phyloP scores from a whole-genome alignment of 2,329 filamentous ascomycete genomes.

The Ascochyta clinopodiicola region DNA sequence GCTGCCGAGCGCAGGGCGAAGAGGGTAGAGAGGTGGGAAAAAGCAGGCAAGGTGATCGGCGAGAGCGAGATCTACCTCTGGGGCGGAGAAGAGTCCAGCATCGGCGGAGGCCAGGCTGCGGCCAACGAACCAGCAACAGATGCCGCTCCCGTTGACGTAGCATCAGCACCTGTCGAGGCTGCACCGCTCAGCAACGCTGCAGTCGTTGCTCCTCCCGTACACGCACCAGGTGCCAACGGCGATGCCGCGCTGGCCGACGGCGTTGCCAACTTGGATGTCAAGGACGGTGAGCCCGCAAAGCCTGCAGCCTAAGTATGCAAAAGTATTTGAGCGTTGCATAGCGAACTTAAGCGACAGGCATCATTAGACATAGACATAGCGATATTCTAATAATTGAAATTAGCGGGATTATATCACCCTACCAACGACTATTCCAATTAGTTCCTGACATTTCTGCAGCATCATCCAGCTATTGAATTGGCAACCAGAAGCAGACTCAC shows the following conservation, averaged over 20 bases:
- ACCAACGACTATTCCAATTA: no score
- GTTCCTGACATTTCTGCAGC: no score
- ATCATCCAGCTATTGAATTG: no score
- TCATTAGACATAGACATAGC: no score
- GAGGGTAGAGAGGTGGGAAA: conserved; percentile 74
- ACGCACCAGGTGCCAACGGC: conserved; percentile 4
- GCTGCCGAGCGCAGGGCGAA: conserved; percentile 70
- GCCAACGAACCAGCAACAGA: neutral
- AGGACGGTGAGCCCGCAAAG: conserved; percentile 29
- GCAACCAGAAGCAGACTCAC: no score
- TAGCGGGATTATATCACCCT: no score
- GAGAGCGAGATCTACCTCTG: conserved; percentile 88
- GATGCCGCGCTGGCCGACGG: conserved; percentile 24
- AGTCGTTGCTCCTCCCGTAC: conserved; percentile 2
- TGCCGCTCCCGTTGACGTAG: neutral
- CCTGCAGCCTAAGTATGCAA: conserved; percentile 3
- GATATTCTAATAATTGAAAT: no score
- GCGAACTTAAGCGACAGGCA: no score
- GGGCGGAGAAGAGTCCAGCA: conserved; percentile 61
- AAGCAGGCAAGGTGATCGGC: conserved; percentile 79
- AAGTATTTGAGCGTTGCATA: neutral
- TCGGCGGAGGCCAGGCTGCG: conserved; percentile 13
- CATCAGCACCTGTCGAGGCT: neutral
- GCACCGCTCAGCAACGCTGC: conserved; percentile 3
- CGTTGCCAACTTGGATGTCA: conserved; percentile 35